Conservation (phyloP, 371 early-diverging fungal genomes). For the Coemansia sp. region DNA sequence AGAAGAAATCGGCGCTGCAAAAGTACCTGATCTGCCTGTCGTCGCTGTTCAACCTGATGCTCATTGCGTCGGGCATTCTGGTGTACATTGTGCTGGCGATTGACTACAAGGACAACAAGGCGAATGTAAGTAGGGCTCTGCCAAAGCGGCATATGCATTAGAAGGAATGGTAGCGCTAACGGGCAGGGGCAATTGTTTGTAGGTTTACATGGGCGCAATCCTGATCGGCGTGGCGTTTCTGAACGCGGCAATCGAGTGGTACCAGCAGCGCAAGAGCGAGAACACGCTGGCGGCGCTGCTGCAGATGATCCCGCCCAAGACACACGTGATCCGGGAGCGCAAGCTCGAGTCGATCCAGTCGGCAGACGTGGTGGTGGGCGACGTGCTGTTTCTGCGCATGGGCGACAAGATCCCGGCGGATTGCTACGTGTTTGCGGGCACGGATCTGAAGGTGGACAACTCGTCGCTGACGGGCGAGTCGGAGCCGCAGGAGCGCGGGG, state of each 20-base stretch:
- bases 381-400: conserved; percentile 80
- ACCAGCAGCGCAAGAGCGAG: conserved; percentile 81
- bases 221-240: conserved; percentile 82
- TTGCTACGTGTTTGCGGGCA: conserved; percentile 65
- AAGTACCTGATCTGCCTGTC: conserved; percentile 71
- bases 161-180: neutral
- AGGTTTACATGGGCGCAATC: conserved; percentile 88
- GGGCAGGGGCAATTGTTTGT: conserved; percentile 1
- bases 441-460: conserved; percentile 94
- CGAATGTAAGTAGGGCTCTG: conserved; percentile 58
- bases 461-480: conserved; percentile 96
- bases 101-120: conserved; percentile 64
- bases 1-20: conserved; percentile 68
- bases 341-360: conserved; percentile 64
- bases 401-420: conserved; percentile 97
- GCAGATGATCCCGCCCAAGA: conserved; percentile 82
- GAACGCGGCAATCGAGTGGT: conserved; percentile 91
- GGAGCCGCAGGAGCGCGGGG: conserved; percentile 81
- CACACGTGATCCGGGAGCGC: conserved; percentile 75
- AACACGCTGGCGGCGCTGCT: conserved; percentile 88
- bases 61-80: conserved; percentile 80
- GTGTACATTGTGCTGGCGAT: conserved; percentile 75
- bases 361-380: conserved; percentile 78
- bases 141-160: neutral
- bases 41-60: conserved; percentile 81